These are phyloP conservation scores for Sporothrix euskadiensis DNA, from an alignment of 2,329 filamentous ascomycete genomes.

Conservation along the genomic window DNA sequence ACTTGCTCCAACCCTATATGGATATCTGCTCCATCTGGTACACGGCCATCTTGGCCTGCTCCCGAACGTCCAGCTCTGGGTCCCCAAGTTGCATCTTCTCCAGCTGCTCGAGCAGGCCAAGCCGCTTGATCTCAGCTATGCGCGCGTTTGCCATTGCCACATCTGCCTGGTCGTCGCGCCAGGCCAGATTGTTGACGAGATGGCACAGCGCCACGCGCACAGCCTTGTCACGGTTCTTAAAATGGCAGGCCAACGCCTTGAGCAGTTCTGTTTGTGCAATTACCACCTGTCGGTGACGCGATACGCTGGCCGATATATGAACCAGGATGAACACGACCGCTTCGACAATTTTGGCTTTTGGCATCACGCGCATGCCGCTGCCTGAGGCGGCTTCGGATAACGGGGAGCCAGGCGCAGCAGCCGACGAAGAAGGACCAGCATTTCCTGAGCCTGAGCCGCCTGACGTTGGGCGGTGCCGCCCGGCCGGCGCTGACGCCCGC, in stretches of 20 bases:
- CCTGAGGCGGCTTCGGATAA: constrained; percentile 43
- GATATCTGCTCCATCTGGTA: constrained; percentile 59
- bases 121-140: constrained; percentile 65
- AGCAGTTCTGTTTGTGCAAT: constrained; percentile 76
- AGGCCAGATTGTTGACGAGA: constrained; percentile 82
- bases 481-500: not conserved
- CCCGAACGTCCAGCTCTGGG: constrained; percentile 75
- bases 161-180: constrained; percentile 73
- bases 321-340: constrained; percentile 80
- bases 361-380: constrained; percentile 48
- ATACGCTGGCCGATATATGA: constrained; percentile 80
- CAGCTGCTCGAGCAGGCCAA: constrained; percentile 71
- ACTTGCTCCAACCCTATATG: not conserved
- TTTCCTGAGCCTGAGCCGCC: constrained; percentile 39
- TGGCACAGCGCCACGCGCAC: constrained; percentile 80
- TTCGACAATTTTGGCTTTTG: constrained; percentile 69
- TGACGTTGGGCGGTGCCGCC: constrained; percentile 30
- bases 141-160: constrained; percentile 64
- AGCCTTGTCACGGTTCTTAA: constrained; percentile 69
- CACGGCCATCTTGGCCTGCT: constrained; percentile 77
- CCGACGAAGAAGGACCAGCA: not conserved
- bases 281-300: constrained; percentile 74
- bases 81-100: constrained; percentile 64
- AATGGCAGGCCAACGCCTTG: constrained; percentile 69
- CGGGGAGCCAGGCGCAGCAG: constrained; percentile 4